These are phyloP conservation scores for Dendrobium chrysotoxum DNA, from an alignment of 106 monocot genomes.

Conservation along the genomic window DNA sequence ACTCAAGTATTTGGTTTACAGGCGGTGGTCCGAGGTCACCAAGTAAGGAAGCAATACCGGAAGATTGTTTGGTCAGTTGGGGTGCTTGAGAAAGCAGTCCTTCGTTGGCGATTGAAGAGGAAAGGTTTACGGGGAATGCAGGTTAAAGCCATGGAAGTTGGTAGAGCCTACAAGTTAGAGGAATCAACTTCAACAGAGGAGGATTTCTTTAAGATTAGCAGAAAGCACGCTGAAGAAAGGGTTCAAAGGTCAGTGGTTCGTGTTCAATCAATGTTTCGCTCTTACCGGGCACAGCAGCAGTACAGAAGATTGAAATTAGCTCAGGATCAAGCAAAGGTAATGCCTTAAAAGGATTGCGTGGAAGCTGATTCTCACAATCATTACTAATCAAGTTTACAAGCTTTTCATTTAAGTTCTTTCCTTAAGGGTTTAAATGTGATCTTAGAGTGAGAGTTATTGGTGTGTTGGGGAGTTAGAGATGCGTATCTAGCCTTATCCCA, in stretches of 20 bases:
- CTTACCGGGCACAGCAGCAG: conserved; percentile 87
- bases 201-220: conserved; percentile 65
- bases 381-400: too few species aligned
- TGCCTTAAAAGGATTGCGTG: background rate
- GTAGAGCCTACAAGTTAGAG: conserved; percentile 20
- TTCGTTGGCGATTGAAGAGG: conserved; percentile 84
- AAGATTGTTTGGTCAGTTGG: conserved; percentile 94
- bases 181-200: conserved; percentile 54
- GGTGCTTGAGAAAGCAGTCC: conserved; percentile 84
- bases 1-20: conserved; percentile 13
- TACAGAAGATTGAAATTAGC: conserved; percentile 78
- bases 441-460: too few species aligned
- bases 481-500: too few species aligned
- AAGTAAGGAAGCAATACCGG: conserved; percentile 60
- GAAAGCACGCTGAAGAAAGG: conserved; percentile 87
- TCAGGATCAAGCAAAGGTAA: conserved; percentile 65
- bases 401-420: too few species aligned
- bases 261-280: conserved; percentile 94
- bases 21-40: conserved; percentile 76
- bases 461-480: too few species aligned
- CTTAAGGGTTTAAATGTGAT: too few species aligned
- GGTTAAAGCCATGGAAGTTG: conserved; percentile 14
- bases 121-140: conserved; percentile 85
- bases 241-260: conserved; percentile 70
- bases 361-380: too few species aligned